Conservation (phyloP, 148 eudicot species). For the Camellia sinensis region DNA sequence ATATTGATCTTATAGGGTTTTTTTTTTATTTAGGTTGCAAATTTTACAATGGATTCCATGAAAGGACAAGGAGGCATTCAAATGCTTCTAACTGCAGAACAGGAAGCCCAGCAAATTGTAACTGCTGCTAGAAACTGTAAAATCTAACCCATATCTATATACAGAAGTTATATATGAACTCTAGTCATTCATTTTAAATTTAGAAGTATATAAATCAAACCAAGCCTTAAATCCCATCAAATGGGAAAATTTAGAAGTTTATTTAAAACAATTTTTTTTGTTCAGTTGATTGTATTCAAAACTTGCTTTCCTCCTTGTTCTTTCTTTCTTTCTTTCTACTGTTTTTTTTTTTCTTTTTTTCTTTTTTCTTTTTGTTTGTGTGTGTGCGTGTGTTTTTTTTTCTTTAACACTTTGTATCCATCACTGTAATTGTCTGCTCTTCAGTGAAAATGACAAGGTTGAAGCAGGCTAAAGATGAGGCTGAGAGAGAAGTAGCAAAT, state of each 20-base stretch:
- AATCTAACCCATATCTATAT: neutral
- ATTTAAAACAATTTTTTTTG: neutral
- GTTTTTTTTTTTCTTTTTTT: neutral
- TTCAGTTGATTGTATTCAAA: neutral
- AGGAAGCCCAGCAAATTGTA: conserved; percentile 61
- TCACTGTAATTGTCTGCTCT: neutral
- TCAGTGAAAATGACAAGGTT: conserved; percentile 45
- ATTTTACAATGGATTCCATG: conserved; percentile 42
- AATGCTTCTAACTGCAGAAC: conserved; percentile 60
- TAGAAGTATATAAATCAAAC: neutral
- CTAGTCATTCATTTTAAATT: neutral
- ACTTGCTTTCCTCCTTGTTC: neutral
- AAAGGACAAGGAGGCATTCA: conserved; percentile 68
- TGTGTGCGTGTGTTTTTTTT: neutral
- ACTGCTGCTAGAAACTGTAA: conserved; percentile 54
- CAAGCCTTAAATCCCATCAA: too few species aligned
- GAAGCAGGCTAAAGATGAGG: conserved; percentile 65
- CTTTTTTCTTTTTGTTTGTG: neutral
- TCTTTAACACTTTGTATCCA: neutral
- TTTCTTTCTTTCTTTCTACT: neutral
- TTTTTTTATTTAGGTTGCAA: conserved; percentile 9
- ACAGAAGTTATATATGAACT: neutral
- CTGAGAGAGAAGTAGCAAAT: conserved; percentile 45
- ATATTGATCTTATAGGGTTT: neutral
- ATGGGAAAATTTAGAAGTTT: neutral